Base-by-base conservation (phyloP, 2,329 filamentous ascomycete species). In the Colletotrichum agaves region DNA sequence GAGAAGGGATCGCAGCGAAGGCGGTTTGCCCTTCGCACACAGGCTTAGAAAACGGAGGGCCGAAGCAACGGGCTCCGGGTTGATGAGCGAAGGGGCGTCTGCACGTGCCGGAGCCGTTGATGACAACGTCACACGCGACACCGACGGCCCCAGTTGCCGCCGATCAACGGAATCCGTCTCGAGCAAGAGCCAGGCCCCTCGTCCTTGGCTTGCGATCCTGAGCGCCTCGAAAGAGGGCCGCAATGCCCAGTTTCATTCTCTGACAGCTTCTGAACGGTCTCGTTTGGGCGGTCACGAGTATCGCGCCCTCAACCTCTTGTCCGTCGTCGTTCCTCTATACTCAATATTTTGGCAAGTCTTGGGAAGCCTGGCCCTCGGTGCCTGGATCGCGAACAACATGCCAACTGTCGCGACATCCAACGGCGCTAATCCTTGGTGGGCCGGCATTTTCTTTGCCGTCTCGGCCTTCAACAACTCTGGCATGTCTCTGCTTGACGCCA, bases 381-480 rank as follows among this genome's bases (percentile, higher is more conserved):
- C 87, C 15, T 92, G 87, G 82, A 85, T 91, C 61, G 82, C 81
- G 15, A 75, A 80, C 65, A 82, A 89, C 69, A 81, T 82, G 47
- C 79, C 86, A 1, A 78, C 78, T 8, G 78, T 82, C 4, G 82
- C 88, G 1, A 73, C 78, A 2, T 77, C 75, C 4, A 90, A 91
- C 74, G 87, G 85, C 12, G 82, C 90, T 61, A 87, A 88, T 65
- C 86, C 90, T 37, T 91, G 87, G 87, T 92, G 90, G 89, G 80
- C 88, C 2, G 90, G 90, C 44, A 84, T 88, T 49, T 92, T 92
- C 78, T 89, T 90, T 69, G 87, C 87, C 2, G 84, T 88, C 4
- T 90, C 88, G 17, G 90, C 89, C 0, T 92, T 92, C 76, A 91
- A 91, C 77, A 92, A 91, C 71, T 88, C 85, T n/a, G 89, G 90